Conservation (phyloP, 805 yeast genomes). For the Debaryomyces tyrocola region DNA sequence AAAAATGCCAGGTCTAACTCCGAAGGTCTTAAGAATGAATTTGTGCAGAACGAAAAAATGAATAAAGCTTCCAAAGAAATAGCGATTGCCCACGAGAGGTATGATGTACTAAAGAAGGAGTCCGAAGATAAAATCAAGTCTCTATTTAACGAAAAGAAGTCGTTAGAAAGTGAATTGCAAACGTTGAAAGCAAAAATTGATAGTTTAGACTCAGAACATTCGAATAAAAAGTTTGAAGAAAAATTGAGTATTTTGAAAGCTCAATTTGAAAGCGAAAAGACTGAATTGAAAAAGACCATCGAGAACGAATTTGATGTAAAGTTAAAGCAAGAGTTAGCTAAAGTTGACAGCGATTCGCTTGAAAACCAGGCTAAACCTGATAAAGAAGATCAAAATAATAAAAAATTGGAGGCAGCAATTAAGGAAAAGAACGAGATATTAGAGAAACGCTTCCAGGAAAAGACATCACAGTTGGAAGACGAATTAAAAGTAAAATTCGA, state of each 20-base stretch:
- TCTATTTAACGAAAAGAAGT: slow-evolving; percentile 13
- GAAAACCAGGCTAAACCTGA: slow-evolving; percentile 11
- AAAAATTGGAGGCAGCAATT: slow-evolving; percentile 24
- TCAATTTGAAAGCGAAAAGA: slow-evolving; percentile 11
- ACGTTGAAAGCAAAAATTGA: slow-evolving; percentile 11
- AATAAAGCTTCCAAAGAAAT: slow-evolving; percentile 7
- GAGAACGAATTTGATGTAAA: slow-evolving; percentile 19
- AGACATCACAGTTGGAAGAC: slow-evolving; percentile 36
- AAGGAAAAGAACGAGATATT: slow-evolving; percentile 16
- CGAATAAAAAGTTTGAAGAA: slow-evolving; percentile 20
- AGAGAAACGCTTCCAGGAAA: slow-evolving; percentile 16
- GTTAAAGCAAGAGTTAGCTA: slow-evolving; percentile 32
- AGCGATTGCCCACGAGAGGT: slow-evolving; percentile 6
- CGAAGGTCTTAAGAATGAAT: slow-evolving; percentile 1
- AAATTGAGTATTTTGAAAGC: slow-evolving; percentile 27
- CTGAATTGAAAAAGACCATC: slow-evolving; percentile 11
- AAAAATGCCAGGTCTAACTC: slow-evolving; percentile 1
- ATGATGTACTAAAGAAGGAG: slow-evolving; percentile 13
- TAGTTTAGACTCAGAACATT: not conserved
- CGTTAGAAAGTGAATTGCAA: slow-evolving; percentile 7
- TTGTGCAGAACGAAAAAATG: slow-evolving; percentile 3
- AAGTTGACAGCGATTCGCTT: slow-evolving; percentile 16
- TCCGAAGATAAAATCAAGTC: slow-evolving; percentile 8
- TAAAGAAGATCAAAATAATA: slow-evolving; percentile 22
- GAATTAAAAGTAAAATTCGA: slow-evolving; percentile 28